Base-by-base conservation (phyloP, 768 basidiomycete species). In the Crepidotus variabilis region DNA sequence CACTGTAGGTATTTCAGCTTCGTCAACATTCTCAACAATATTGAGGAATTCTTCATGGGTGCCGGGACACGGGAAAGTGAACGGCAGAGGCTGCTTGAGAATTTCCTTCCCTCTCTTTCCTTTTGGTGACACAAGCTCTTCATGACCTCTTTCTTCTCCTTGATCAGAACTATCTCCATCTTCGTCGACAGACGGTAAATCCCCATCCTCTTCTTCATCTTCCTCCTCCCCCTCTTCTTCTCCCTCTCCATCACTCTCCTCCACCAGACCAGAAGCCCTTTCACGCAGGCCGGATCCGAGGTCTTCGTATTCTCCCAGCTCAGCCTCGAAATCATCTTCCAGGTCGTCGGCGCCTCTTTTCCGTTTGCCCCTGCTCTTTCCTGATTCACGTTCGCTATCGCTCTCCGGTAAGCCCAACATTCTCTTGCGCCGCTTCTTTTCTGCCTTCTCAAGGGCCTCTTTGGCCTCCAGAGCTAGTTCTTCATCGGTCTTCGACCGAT, bases 401-500 rank as follows among this genome's bases (percentile, higher is more conserved):
- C 77, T 82, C 45, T 83, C 84, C 23, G 85, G 84, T 57, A 90
- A 73, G 4, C 97, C 97, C 50, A 88, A 69, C 95, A 98, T 97
- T 21, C 97, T 84, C 63, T 85, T 76, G 49, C 87, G 69, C 24
- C 97, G 79, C 60, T 77, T 80, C 63, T 81, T 77, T 72, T 99
- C 97, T 1, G 92, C 91, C 69, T 86, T 88, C 72, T 95, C 90
- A 53, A 99, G 71, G 4, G 82, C 78, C 61, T 91, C 90, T 63
- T 92, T 94, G 65, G 90, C 91, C 59, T 96, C 94, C 58, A 88
- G 57, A 4, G 94, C 95, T 24, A 94, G 64, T 65, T 99, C 97
- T 64, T 98, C 94, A 64, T 97, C 96, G 0, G 95, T 98, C 75
- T 97, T 98, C 24, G 92, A 94, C 54, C 97, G 75, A 68, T 99